These are phyloP conservation scores for Lobulomyces angularis DNA, from an alignment of 192 early-diverging fungal species.

Conservation along the genomic window DNA sequence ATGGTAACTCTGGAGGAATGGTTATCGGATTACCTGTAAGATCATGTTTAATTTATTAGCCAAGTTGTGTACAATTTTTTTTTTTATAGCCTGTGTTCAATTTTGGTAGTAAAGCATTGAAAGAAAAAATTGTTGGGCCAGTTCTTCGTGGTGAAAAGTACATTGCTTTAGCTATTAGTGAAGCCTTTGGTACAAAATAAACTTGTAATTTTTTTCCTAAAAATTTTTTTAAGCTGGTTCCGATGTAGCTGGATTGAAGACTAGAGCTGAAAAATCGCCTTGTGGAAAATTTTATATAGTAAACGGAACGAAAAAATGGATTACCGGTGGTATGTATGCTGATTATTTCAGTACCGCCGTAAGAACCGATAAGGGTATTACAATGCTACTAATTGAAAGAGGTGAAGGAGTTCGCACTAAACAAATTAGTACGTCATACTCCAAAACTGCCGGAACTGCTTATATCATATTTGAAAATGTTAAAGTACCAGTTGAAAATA, in stretches of 20 bases:
- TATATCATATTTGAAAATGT: slow-evolving; percentile 56
- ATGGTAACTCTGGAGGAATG: slow-evolving; percentile 23
- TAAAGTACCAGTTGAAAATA: slow-evolving; percentile 60
- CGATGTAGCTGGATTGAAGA: slow-evolving; percentile 29
- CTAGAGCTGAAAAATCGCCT: slow-evolving; percentile 27
- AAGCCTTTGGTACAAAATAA: slow-evolving; percentile 18
- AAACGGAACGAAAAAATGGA: slow-evolving; percentile 44
- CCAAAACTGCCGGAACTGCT: slow-evolving; percentile 48
- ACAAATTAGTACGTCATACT: slow-evolving; percentile 55
- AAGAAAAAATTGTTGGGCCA: slow-evolving; percentile 24
- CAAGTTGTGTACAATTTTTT: slow-evolving; percentile 24
- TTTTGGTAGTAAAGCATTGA: slow-evolving; percentile 30
- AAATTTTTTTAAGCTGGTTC: neutral
- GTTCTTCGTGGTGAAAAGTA: slow-evolving; percentile 32
- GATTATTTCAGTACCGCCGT: slow-evolving; percentile 46
- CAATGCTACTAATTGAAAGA: slow-evolving; percentile 56
- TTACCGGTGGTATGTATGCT: slow-evolving; percentile 16
- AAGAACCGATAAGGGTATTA: slow-evolving; percentile 40
- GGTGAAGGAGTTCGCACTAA: slow-evolving; percentile 46
- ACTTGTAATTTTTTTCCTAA: neutral
- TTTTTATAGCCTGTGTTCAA: slow-evolving; percentile 28
- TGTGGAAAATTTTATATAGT: slow-evolving; percentile 40
- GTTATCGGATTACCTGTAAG: neutral
- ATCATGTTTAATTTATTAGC: slow-evolving; percentile 10
- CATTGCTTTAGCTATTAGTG: slow-evolving; percentile 41